Conservation (phyloP, 1,139 yeast genomes). For the Pichia norvegensis region DNA sequence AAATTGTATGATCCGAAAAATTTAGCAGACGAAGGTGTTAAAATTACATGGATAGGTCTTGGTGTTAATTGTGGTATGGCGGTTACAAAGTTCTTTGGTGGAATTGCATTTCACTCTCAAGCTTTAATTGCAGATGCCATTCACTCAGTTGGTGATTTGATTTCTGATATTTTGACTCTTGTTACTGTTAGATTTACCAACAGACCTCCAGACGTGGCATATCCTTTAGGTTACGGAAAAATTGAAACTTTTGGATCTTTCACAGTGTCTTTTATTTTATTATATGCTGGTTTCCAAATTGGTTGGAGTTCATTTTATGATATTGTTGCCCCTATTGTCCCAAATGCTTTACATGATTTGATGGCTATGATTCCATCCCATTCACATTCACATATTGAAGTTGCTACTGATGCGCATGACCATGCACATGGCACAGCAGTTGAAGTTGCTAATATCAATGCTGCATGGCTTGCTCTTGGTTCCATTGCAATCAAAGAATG, state of each 20-base stretch:
- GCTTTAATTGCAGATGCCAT: constrained; percentile 90
- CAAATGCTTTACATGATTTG: constrained; percentile 45
- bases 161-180: constrained; percentile 81
- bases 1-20: constrained; percentile 33
- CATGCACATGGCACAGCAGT: constrained; percentile 18
- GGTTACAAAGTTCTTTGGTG: constrained; percentile 78
- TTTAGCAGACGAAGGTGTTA: constrained; percentile 71
- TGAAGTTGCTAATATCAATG: constrained; percentile 51
- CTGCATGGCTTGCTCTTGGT: constrained; percentile 93
- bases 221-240: constrained; percentile 89
- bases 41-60: constrained; percentile 89
- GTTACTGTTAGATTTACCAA: constrained; percentile 79
- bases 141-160: constrained; percentile 82
- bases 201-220: constrained; percentile 53
- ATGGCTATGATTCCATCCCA: constrained; percentile 40
- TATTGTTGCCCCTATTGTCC: constrained; percentile 60
- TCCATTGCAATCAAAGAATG: constrained; percentile 83
- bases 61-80: constrained; percentile 82
- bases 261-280: constrained; percentile 72
- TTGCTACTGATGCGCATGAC: not conserved
- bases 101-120: constrained; percentile 87
- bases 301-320: constrained; percentile 81
- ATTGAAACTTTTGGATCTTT: constrained; percentile 88
- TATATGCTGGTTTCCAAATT: constrained; percentile 84
- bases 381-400: constrained; percentile 39